Evolutionary conservation across 805 yeast genomes (phyloP).

Genomic region (Cyberlindnera amylophila): DNA sequence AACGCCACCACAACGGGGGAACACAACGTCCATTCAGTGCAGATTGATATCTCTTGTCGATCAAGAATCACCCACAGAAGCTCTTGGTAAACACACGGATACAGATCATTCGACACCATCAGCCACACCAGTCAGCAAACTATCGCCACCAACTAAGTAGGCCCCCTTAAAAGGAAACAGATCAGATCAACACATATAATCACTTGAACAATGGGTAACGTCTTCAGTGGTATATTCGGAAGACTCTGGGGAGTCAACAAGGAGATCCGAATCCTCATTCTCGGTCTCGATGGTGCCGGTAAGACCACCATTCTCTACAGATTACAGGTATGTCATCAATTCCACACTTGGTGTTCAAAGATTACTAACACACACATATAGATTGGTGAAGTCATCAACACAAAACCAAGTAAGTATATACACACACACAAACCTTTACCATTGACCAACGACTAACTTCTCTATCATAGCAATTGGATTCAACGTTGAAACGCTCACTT

Average conservation of each 20-base stretch:
- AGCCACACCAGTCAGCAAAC: no score
- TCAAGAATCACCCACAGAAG: no score
- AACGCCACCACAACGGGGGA: no score
- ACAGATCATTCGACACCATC: no score
- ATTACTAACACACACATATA: slow-evolving; percentile 18
- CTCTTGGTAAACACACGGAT: no score
- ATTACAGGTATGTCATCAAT: slow-evolving; percentile 47
- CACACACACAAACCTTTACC: background rate
- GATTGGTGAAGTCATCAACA: slow-evolving; percentile 77
- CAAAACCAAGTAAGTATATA: slow-evolving; percentile 47
- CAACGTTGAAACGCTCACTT: slow-evolving; percentile 87
- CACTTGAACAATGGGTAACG: slow-evolving; percentile 78
- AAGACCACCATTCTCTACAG: slow-evolving; percentile 92
- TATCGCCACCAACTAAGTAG: no score
- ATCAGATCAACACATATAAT: slow-evolving; percentile 1
- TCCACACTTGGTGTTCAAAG: background rate
- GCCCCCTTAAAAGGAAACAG: slow-evolving; percentile 4
- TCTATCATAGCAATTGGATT: slow-evolving; percentile 78
- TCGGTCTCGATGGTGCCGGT: slow-evolving; percentile 96
- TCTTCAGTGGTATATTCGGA: slow-evolving; percentile 82
- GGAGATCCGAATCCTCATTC: slow-evolving; percentile 83
- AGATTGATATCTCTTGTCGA: no score
- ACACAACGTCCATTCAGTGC: no score
- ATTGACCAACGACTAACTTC: background rate
- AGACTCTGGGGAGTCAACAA: slow-evolving; percentile 85